Percentiles rank a stretch among this genome's conserved stretches.
phyloP scores from a whole-genome alignment of 1,139 yeast genomes.

The Zygosaccharomyces pseudobailii region DNA sequence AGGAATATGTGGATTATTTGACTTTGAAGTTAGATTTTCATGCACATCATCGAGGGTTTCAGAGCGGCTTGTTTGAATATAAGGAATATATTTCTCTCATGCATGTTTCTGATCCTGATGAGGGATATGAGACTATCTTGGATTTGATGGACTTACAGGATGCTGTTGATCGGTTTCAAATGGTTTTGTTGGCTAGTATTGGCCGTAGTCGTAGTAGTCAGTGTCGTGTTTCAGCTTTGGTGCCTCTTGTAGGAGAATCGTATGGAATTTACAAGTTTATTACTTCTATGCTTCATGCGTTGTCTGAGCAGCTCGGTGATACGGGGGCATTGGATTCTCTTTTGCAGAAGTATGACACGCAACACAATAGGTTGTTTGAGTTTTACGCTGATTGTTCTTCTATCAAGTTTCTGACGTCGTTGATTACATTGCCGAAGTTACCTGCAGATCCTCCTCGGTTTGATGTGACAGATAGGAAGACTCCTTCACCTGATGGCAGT shows the following conservation, averaged over 20 bases:
- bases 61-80: constrained; percentile 89
- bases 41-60: constrained; percentile 74
- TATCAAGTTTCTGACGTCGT: constrained; percentile 73
- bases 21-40: constrained; percentile 78
- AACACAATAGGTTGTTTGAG: constrained; percentile 73
- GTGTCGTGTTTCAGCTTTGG: constrained; percentile 81
- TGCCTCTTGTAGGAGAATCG: constrained; percentile 88
- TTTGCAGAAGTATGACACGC: constrained; percentile 68
- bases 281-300: constrained; percentile 86
- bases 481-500: background rate
- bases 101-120: constrained; percentile 89
- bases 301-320: constrained; percentile 59
- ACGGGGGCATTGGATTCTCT: constrained; percentile 76
- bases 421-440: constrained; percentile 82
- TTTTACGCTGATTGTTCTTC: constrained; percentile 90
- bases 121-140: constrained; percentile 85
- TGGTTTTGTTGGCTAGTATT: constrained; percentile 69
- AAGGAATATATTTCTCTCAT: constrained; percentile 88
- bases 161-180: constrained; percentile 72
- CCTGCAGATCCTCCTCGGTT: constrained; percentile 66
- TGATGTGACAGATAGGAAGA: background rate
- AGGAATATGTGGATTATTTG: constrained; percentile 68
- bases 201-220: constrained; percentile 45
- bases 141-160: constrained; percentile 88
- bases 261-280: constrained; percentile 89